Evolutionary conservation across 1,139 yeast genomes (phyloP).

Genomic region (Sugiyamaella novakii): DNA sequence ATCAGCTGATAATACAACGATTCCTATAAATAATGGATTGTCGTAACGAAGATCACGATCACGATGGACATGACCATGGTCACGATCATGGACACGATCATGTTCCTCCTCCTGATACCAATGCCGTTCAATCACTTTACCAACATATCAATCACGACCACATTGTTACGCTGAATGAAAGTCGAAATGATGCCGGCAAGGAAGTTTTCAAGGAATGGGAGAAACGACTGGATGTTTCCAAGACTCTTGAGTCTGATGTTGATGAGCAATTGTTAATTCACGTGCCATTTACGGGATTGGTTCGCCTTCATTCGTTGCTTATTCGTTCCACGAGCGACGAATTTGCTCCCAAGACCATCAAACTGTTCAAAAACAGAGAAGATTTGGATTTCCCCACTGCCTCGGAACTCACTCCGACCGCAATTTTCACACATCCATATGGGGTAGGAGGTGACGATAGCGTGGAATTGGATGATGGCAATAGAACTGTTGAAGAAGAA

Average conservation of each 20-base stretch:
- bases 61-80: slow-evolving; percentile 31
- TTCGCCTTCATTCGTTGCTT: slow-evolving; percentile 72
- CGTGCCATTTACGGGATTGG: slow-evolving; percentile 78
- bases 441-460: slow-evolving; percentile 41
- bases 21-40: slow-evolving; percentile 27
- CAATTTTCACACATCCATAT: slow-evolving; percentile 63
- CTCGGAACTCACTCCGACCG: slow-evolving; percentile 53
- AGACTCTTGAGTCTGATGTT: slow-evolving; percentile 68
- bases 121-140: slow-evolving; percentile 66
- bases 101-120: slow-evolving; percentile 73
- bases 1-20: too few species aligned
- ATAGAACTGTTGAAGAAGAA: slow-evolving; percentile 40
- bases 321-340: slow-evolving; percentile 64
- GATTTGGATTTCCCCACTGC: slow-evolving; percentile 72
- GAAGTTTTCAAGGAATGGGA: slow-evolving; percentile 57
- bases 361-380: slow-evolving; percentile 70
- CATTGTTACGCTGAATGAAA: slow-evolving; percentile 65
- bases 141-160: slow-evolving; percentile 62
- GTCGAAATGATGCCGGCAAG: slow-evolving; percentile 51
- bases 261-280: slow-evolving; percentile 78
- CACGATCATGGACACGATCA: slow-evolving; percentile 44
- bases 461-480: slow-evolving; percentile 33
- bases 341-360: slow-evolving; percentile 67
- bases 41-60: slow-evolving; percentile 40
- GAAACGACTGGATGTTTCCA: slow-evolving; percentile 44